Percentiles rank a stretch among this genome's conserved stretches.
These are phyloP conservation scores for Lactuca saligna DNA, from an alignment of 129 eudicot genomes.

Conservation along the genomic window DNA sequence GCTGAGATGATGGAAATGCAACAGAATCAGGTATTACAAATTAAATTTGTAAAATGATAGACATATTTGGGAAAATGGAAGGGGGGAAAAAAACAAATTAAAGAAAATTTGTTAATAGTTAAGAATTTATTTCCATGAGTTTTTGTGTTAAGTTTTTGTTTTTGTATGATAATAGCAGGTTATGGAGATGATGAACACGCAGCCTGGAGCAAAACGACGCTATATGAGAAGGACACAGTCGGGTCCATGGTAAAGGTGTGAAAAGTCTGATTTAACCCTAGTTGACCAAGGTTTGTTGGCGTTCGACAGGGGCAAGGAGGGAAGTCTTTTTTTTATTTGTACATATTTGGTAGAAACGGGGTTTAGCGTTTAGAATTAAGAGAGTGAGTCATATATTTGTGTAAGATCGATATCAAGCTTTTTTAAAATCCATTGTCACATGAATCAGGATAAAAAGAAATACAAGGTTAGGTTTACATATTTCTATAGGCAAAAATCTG, in stretches of 20 bases:
- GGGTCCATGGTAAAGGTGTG: slow-evolving; percentile 66
- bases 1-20: slow-evolving; percentile 76
- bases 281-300: slow-evolving; percentile 4
- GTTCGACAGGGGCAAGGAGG: not conserved
- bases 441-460: slow-evolving; percentile 24
- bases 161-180: slow-evolving; percentile 36
- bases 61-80: too few relatives aligned
- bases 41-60: not conserved
- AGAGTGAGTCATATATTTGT: slow-evolving; percentile 22
- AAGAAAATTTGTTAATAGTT: too few relatives aligned
- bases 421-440: slow-evolving; percentile 18
- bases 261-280: not conserved
- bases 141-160: not conserved
- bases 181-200: slow-evolving; percentile 63
- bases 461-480: slow-evolving; percentile 12
- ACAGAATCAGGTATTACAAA: slow-evolving; percentile 75
- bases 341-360: slow-evolving; percentile 34
- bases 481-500: not conserved
- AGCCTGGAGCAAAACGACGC: slow-evolving; percentile 50
- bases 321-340: slow-evolving; percentile 30
- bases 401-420: slow-evolving; percentile 24
- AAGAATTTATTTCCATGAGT: not conserved
- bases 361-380: slow-evolving; percentile 24
- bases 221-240: slow-evolving; percentile 75
- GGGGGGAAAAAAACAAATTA: too few relatives aligned